phyloP scores from a whole-genome alignment of 2,329 filamentous ascomycete species.

The Venturia nashicola region DNA sequence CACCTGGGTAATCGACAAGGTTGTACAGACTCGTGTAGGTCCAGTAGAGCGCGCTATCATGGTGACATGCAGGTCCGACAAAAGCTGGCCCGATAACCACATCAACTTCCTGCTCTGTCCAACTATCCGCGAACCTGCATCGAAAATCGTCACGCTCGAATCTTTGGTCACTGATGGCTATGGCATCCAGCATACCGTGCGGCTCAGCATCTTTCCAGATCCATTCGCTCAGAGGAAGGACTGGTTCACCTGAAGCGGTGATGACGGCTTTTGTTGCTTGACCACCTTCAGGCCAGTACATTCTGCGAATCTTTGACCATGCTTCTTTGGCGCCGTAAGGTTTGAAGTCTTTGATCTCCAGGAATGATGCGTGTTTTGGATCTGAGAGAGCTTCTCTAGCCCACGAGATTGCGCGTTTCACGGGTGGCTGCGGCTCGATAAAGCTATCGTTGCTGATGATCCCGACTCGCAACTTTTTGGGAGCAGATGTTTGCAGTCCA shows the following conservation, averaged over 20 bases:
- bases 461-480: conserved; percentile 20
- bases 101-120: conserved; percentile 39
- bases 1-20: conserved; percentile 51
- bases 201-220: conserved; percentile 45
- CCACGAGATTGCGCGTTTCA: conserved; percentile 13
- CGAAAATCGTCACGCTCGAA: conserved; percentile 31
- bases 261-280: conserved; percentile 39
- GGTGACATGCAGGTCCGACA: conserved; percentile 41
- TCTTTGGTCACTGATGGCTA: conserved; percentile 30
- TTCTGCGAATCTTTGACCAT: conserved; percentile 31
- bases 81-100: conserved; percentile 45
- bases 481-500: conserved; percentile 23
- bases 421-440: conserved; percentile 14
- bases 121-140: conserved; percentile 31
- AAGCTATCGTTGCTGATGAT: conserved; percentile 14
- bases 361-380: conserved; percentile 31
- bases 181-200: conserved; percentile 28
- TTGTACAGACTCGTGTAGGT: conserved; percentile 58
- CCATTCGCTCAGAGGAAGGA: conserved; percentile 44
- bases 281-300: conserved; percentile 51
- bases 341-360: conserved; percentile 40
- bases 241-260: conserved; percentile 43
- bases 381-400: conserved; percentile 30
- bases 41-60: conserved; percentile 44
- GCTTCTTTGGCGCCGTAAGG: conserved; percentile 37